Conservation (phyloP, 2,329 filamentous ascomycete genomes). For the Talaromyces sp. region DNA sequence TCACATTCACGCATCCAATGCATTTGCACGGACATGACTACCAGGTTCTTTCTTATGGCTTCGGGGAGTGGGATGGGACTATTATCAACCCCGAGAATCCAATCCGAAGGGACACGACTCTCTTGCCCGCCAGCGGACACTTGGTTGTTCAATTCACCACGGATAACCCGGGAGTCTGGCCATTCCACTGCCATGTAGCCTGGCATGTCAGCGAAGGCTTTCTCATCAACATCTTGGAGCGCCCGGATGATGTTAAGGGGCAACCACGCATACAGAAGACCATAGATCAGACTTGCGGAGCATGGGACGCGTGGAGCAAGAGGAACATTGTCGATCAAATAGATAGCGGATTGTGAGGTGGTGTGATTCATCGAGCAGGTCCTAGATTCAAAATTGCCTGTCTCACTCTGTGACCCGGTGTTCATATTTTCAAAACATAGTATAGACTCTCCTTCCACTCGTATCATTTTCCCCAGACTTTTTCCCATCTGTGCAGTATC, state of each 20-base stretch:
- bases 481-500: no score
- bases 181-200: slow-evolving; percentile 72
- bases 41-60: not conserved
- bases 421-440: not conserved
- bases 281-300: not conserved
- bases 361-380: not conserved
- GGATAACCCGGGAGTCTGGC: slow-evolving; percentile 49
- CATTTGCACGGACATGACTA: slow-evolving; percentile 4
- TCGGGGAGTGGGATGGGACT: not conserved
- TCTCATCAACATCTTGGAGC: not conserved
- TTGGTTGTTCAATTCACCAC: slow-evolving; percentile 51
- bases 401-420: not conserved
- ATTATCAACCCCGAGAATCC: not conserved
- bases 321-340: not conserved
- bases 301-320: not conserved
- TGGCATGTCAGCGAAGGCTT: slow-evolving; percentile 49
- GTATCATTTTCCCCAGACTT: not conserved
- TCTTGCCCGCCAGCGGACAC: slow-evolving; percentile 43
- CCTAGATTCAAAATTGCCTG: not conserved
- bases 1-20: slow-evolving; percentile 1
- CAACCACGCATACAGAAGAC: slow-evolving; percentile 1
- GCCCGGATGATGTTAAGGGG: not conserved
- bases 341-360: not conserved
- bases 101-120: not conserved
- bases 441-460: not conserved